A percentile compares a stretch with the other conserved stretches of the same genome.
phyloP scores from a whole-genome alignment of 1,284 basidiomycete genomes.

The Melampsora allii-populina region DNA sequence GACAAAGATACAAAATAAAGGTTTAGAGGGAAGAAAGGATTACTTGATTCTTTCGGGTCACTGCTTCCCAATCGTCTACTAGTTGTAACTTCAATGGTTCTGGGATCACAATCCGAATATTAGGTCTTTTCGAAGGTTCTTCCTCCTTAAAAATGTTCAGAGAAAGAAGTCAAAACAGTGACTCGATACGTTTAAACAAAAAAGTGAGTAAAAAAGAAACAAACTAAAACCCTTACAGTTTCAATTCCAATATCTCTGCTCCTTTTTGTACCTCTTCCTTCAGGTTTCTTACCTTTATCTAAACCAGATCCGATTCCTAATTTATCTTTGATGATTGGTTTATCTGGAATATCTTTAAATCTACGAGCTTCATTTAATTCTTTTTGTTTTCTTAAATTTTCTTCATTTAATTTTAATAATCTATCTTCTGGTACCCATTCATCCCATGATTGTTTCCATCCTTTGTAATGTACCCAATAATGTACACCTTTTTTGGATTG shows the following conservation, averaged over 20 bases:
- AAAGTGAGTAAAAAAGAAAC: too few species aligned
- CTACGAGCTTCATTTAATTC: slow-evolving; percentile 58
- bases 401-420: slow-evolving; percentile 80
- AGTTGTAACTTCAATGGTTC: slow-evolving; percentile 82
- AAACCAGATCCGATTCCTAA: slow-evolving; percentile 48
- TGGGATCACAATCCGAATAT: slow-evolving; percentile 86
- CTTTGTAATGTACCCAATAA: slow-evolving; percentile 97
- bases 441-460: slow-evolving; percentile 99
- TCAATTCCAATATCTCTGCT: slow-evolving; percentile 54
- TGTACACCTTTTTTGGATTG: slow-evolving; percentile 69
- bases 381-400: slow-evolving; percentile 72
- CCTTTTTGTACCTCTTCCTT: slow-evolving; percentile 51
- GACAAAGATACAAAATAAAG: not conserved
- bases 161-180: too few species aligned
- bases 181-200: too few species aligned
- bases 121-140: slow-evolving; percentile 67
- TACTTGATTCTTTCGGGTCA: slow-evolving; percentile 91
- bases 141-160: slow-evolving; percentile 54
- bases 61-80: slow-evolving; percentile 96
- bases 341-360: slow-evolving; percentile 56
- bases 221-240: slow-evolving; percentile 48
- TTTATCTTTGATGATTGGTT: slow-evolving; percentile 52
- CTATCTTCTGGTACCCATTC: slow-evolving; percentile 89
- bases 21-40: slow-evolving; percentile 39
- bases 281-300: slow-evolving; percentile 53